phyloP scores from a whole-genome alignment of 2,329 filamentous ascomycete genomes.

The Aspergillus viridinutans region DNA sequence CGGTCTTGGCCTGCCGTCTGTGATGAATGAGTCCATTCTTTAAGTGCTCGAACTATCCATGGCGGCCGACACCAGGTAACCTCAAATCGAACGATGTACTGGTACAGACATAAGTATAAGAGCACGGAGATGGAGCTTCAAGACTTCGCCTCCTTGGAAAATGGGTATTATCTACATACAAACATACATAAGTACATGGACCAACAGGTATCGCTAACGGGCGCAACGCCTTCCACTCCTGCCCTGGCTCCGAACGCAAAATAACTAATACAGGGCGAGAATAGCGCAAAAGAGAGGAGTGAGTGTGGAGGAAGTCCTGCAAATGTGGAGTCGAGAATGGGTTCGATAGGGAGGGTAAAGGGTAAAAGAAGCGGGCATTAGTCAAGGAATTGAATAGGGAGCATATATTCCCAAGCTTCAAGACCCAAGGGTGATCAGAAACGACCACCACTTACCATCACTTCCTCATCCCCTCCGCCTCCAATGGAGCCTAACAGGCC shows the following conservation, averaged over 20 bases:
- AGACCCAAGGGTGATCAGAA: slow-evolving; percentile 18
- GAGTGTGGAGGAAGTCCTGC: neutral
- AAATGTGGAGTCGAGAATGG: neutral
- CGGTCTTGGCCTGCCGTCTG: too few relatives aligned
- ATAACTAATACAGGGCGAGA: neutral
- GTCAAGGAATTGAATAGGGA: neutral
- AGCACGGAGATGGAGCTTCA: neutral
- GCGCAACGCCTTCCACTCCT: neutral
- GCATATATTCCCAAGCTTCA: neutral
- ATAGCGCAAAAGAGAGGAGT: neutral
- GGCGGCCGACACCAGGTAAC: neutral
- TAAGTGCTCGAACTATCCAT: neutral
- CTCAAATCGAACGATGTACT: neutral
- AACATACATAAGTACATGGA: neutral
- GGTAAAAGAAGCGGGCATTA: neutral
- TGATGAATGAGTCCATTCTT: neutral
- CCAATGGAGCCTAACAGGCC: slow-evolving; percentile 39
- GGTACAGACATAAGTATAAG: neutral
- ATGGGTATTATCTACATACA: neutral
- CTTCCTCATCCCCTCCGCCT: slow-evolving; percentile 34
- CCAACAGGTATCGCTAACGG: neutral
- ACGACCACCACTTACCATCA: slow-evolving; percentile 28
- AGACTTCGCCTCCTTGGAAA: neutral
- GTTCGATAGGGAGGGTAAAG: neutral
- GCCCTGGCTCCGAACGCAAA: neutral